Evolutionary conservation across 495 filamentous ascomycete genomes (phyloP), one percentile per base, ranked within the genome.

Genomic region (Aspergillus affinis): DNA sequence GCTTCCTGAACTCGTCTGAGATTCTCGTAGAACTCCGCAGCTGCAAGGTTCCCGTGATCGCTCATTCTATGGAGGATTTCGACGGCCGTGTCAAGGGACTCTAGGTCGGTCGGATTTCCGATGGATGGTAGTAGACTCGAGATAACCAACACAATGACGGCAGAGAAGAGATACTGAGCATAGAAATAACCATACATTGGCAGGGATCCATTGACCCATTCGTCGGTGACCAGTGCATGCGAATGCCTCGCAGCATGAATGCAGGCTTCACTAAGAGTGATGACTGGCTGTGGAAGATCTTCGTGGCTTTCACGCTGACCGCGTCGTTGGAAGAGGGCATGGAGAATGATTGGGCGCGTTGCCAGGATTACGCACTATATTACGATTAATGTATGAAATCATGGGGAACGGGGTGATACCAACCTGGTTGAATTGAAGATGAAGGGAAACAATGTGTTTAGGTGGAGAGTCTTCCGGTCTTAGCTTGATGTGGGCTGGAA

Each of bases 381-480:
- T 20, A 32, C 48, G 6, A 47, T 66, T 48, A 66, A 55, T 10
- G 18, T 15, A 0, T 8, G 20, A 21, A 1, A 26, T 49, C 29
- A n/a, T 17, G n/a, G 4, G 6, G 10, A 6, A 19, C 18, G 47
- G 57, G 2, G 7, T 17, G 13, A 9, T 0, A 62, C 59, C 51
- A 29, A 67, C 71, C 58, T 74, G 70, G 41, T 74, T 72, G 27
- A 74, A 72, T 50, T 72, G 69, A 13, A 74, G 58, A 67, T 72
- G 72, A 20, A 72, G 48, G 0, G 72, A 71, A 2, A 66, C 53
- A 6, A 74, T 67, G 36, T 72, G 66, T 29, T 68, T 69, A 1
- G 63, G 60, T 8, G 41, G 27, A 7, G 61, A 55, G 6, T 62
- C 59, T 27, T 66, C 66, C 6, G 59, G 49, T 20, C 52, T 62